Evolutionary conservation across 108 stramenopile genomes (phyloP).

Genomic region (Skeletonema menzelii): DNA sequence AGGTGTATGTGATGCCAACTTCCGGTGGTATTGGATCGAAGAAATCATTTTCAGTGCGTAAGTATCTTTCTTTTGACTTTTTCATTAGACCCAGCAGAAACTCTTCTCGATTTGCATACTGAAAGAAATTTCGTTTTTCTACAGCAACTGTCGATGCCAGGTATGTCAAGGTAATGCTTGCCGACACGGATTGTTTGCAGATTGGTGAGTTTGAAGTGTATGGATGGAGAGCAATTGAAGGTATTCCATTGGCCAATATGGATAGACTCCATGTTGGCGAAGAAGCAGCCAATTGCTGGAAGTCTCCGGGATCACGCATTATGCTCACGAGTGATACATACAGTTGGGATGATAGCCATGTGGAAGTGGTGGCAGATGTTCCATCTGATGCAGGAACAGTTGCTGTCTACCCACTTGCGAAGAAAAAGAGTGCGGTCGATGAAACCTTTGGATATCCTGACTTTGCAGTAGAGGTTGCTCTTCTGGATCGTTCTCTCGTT

Average conservation of each 20-base stretch:
- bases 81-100: neutral
- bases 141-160: conserved; percentile 11
- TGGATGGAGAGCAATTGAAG: neutral
- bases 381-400: conserved; percentile 5
- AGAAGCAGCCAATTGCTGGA: conserved; percentile 15
- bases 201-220: conserved; percentile 13
- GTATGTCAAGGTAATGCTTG: conserved; percentile 8
- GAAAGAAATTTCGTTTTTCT: neutral
- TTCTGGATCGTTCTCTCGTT: conserved; percentile 42
- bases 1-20: neutral
- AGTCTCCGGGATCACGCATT: conserved; percentile 3
- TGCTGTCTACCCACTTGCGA: conserved; percentile 9
- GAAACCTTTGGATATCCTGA: conserved; percentile 19
- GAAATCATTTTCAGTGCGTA: neutral
- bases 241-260: neutral
- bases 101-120: neutral
- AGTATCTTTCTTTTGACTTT: neutral
- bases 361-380: conserved; percentile 7
- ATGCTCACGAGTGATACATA: conserved; percentile 9
- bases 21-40: neutral
- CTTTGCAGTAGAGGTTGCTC: conserved; percentile 51
- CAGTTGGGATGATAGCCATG: conserved; percentile 1
- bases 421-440: conserved; percentile 14
- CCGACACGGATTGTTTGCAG: conserved; percentile 10
- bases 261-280: conserved; percentile 5